Evolutionary conservation across 352 stramenopile genomes (phyloP), one percentile per base, ranked within the genome.

Genomic region (Pythium dissotocum): DNA sequence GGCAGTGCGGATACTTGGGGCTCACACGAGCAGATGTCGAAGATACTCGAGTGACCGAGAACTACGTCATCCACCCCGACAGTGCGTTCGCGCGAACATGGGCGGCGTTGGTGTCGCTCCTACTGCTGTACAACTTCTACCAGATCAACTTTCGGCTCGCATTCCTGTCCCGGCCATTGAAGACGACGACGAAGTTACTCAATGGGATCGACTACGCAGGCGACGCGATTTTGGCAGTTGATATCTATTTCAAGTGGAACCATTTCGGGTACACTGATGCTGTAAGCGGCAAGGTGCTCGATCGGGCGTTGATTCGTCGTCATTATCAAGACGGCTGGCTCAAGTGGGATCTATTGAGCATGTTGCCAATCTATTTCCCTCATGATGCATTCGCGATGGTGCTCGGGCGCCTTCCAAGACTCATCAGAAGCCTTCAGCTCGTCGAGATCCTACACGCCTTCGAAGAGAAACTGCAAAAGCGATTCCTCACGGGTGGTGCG

Each of bases 101-200:
- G 82, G 70, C 82, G 51, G 76, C 76, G 32, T 40, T 65, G 18
- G 76, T 86, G 36, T 67, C 70, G 0, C 48, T 67, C 21, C 75
- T 89, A 14, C 51, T 88, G 35, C 16, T 69, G 32, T 72, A 66
- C 55, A 72, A 76, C 55, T 76, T 76, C 26, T 76, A 76, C 54
- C 12, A 59, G 18, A 73, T 76, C 42, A 58, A 59, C 9, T 76
- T 76, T 58, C 70, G 70, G 3, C 24, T 71, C 3, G 69, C 69
- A 6, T 75, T 75, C 58, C 18, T 75, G 10, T 52, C 63, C 7
- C 26, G 46, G 6, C 58, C 65, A 13, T 10, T 16, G 0, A 21
- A 3, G 1, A 13, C 4, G 18, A 63, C 24, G 4, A 58, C 44
- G 26, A 10, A 8, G 13, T 0, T 52, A 6, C 40, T 70, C 1